Conservation (phyloP, 2,329 filamentous ascomycete species). For the Alternaria arbusti region DNA sequence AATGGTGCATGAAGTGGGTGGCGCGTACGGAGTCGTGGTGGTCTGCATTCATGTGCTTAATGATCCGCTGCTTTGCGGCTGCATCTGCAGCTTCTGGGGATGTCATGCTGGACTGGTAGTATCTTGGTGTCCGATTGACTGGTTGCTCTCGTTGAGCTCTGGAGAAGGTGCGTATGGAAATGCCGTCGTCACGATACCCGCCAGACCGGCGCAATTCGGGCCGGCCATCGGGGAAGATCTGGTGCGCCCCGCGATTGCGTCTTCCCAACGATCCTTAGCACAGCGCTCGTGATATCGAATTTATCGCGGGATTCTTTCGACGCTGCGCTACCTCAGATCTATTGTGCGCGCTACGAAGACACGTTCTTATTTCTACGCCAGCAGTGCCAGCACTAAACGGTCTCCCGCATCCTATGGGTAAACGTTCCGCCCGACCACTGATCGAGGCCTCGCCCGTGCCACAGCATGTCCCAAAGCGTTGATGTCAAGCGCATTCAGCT, state of each 20-base stretch:
- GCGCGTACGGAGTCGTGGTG: conserved; percentile 69
- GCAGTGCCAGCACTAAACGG: background rate
- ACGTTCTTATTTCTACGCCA: background rate
- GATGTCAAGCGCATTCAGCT: conserved; percentile 11
- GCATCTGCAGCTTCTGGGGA: conserved; percentile 50
- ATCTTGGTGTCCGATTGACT: background rate
- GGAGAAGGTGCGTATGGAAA: background rate
- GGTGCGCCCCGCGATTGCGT: conserved; percentile 6
- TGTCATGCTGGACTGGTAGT: conserved; percentile 26
- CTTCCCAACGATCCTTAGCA: conserved; percentile 18
- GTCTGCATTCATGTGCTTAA: conserved; percentile 86
- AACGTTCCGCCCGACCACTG: background rate
- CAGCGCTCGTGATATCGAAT: conserved; percentile 8
- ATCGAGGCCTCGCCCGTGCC: background rate
- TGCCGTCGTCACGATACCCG: conserved; percentile 5
- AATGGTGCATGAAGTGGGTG: background rate
- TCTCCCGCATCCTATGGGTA: background rate
- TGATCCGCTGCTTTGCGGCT: conserved; percentile 66
- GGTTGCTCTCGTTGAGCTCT: background rate
- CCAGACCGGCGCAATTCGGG: conserved; percentile 2
- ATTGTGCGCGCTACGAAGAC: background rate
- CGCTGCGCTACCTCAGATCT: background rate
- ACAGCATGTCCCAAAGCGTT: conserved; percentile 2
- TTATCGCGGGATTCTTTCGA: background rate
- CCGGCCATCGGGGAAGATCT: conserved; percentile 15